These are phyloP conservation scores for Solanum ossicruentum DNA, from an alignment of 257 asterid species.

Conservation along the genomic window DNA sequence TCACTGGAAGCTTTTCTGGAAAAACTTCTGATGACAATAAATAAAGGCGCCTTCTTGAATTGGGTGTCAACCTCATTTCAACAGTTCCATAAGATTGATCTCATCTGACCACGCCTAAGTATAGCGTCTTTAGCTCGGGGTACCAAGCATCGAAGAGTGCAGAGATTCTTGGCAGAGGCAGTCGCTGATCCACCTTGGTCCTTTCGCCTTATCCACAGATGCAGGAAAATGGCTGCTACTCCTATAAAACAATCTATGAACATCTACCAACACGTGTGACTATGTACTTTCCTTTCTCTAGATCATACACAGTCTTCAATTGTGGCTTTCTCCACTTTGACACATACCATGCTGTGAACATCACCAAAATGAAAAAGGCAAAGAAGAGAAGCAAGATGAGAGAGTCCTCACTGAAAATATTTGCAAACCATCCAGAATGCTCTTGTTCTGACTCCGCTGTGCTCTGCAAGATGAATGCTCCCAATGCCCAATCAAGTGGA, in stretches of 20 bases:
- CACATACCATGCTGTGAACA: conserved; percentile 32
- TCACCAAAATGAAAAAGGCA: conserved; percentile 26
- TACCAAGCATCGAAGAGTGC: background rate
- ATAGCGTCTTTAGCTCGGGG: background rate
- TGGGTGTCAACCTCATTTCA: background rate
- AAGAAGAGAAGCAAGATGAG: conserved; percentile 29
- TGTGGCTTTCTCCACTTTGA: conserved; percentile 64
- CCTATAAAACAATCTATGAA: conserved; percentile 27
- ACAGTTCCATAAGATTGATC: background rate
- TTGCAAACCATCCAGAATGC: conserved; percentile 25
- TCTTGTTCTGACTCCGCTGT: conserved; percentile 23
- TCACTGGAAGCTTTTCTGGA: background rate
- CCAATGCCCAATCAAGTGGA: conserved; percentile 96
- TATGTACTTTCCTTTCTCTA: conserved; percentile 92
- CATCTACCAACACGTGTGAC: conserved; percentile 60
- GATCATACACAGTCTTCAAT: conserved; percentile 82
- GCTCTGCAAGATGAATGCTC: conserved; percentile 76
- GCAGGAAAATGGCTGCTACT: background rate
- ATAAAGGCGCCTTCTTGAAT: background rate
- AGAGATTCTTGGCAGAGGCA: background rate
- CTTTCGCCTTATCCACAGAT: background rate
- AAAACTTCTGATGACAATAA: background rate
- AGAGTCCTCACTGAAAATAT: conserved; percentile 22
- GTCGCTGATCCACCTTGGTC: background rate
- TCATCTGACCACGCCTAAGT: background rate